These are phyloP conservation scores for Mycena crocata DNA, from an alignment of 768 basidiomycete genomes.

Conservation along the genomic window DNA sequence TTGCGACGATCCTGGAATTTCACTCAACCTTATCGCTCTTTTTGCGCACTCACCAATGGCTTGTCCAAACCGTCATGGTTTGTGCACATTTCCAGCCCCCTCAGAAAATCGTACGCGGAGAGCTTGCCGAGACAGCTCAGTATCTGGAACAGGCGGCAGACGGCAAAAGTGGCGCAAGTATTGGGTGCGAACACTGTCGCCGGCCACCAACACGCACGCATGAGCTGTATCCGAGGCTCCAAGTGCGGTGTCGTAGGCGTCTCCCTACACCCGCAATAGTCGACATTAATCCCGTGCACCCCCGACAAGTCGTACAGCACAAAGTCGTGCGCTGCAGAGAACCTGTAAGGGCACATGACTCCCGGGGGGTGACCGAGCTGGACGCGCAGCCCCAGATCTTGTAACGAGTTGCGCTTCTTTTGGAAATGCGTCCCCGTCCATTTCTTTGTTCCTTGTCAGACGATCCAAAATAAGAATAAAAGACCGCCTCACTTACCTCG, in stretches of 20 bases:
- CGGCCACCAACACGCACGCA: slow-evolving; percentile 29
- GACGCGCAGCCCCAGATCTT: slow-evolving; percentile 22
- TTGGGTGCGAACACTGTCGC: slow-evolving; percentile 18
- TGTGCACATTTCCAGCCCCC: not conserved
- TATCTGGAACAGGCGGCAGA: slow-evolving; percentile 23
- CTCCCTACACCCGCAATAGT: slow-evolving; percentile 26
- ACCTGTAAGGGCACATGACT: not conserved
- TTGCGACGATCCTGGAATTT: slow-evolving; percentile 17
- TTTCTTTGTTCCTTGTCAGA: not conserved
- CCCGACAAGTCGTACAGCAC: slow-evolving; percentile 21
- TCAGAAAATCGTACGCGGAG: slow-evolving; percentile 26
- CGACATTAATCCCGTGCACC: slow-evolving; percentile 23
- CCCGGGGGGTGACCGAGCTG: slow-evolving; percentile 27
- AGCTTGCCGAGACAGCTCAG: slow-evolving; percentile 28
- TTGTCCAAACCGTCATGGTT: slow-evolving; percentile 14
- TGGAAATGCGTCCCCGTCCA: slow-evolving; percentile 13
- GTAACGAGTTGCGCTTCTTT: not conserved
- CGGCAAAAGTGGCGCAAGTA: slow-evolving; percentile 26
- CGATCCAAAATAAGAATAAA: too few species aligned
- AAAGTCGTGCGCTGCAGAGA: slow-evolving; percentile 1
- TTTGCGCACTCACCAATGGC: slow-evolving; percentile 3
- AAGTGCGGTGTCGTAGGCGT: not conserved
- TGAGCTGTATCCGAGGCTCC: slow-evolving; percentile 12
- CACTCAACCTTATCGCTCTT: not conserved
- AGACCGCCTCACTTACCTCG: not conserved